Evolutionary conservation across 495 filamentous ascomycete genomes (phyloP).

Genomic region (Trichoderma reesei): DNA sequence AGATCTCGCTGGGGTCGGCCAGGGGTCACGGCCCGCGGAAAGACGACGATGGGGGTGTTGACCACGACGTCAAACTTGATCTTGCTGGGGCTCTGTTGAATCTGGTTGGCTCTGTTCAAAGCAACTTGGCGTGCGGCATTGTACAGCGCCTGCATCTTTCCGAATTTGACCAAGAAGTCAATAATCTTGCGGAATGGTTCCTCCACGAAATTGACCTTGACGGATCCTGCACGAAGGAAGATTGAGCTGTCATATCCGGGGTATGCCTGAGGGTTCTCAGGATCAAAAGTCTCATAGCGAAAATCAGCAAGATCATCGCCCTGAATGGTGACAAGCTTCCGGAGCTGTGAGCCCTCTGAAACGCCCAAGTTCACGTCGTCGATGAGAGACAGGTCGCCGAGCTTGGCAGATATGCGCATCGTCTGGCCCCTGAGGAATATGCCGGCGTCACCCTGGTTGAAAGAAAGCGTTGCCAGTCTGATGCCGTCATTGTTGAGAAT

Average conservation of each 20-base stretch:
- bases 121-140: constrained; percentile 93
- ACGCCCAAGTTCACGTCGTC: constrained; percentile 95
- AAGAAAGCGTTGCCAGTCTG: constrained; percentile 80
- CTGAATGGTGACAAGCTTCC: constrained; percentile 85
- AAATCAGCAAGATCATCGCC: constrained; percentile 97
- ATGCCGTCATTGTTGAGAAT: constrained; percentile 99
- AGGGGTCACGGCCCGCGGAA: constrained; percentile 63
- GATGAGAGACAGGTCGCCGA: constrained; percentile 78
- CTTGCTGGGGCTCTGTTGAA: constrained; percentile 79
- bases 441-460: constrained; percentile 82
- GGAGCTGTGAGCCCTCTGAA: constrained; percentile 64
- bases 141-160: constrained; percentile 98
- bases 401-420: constrained; percentile 74
- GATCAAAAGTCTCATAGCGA: constrained; percentile 90
- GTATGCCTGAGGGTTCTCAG: constrained; percentile 54
- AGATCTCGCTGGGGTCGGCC: constrained; percentile 55
- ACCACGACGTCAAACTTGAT: constrained; percentile 90
- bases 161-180: constrained; percentile 94
- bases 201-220: constrained; percentile 92
- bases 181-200: constrained; percentile 98
- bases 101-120: constrained; percentile 84
- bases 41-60: constrained; percentile 91
- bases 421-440: constrained; percentile 77
- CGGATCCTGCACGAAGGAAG: constrained; percentile 77
- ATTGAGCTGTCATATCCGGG: constrained; percentile 95